Evolutionary conservation across 2,329 filamentous ascomycete genomes (phyloP), one percentile per base, ranked within the genome.

Genomic region (Colletotrichum godetiae): DNA sequence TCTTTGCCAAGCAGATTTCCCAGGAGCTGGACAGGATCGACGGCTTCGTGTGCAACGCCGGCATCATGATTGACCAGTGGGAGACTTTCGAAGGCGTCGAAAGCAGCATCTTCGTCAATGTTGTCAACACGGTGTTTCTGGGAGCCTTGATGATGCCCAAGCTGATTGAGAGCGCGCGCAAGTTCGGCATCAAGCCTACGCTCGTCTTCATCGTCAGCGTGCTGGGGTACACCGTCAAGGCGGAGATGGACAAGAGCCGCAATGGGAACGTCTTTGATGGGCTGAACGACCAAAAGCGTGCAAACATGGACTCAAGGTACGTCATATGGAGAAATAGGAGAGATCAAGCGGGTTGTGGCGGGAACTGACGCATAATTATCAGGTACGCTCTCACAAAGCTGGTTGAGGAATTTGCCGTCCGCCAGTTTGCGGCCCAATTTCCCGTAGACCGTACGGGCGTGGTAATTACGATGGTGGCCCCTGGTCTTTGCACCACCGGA

Each of bases 11-110:
- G 6, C 78, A 78, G 6, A 76, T 78, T 0, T 74, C 80, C 19
- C 75, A 61, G 11, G 75, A 80, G 10, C 77, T 86, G 19, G 68
- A 78, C 1, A 79, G 81, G 19, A 69, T 86, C 13, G 83, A 86
- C 74, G 79, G 79, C 24, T 78, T 80, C n/a, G 79, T 86, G 42
- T 76, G 81, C 37, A 86, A 77, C 49, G 76, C 76, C 15, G 76
- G 83, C 0, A 76, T 88, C 4, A 81, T 81, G 3, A 83, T 81
- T 0, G 31, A 15, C 4, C 70, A 78, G 0, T 87, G 35, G 35
- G 35, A 37, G 35, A 37, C 35, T 37, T 80, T 79, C 4, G 86
- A 88, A 64, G 86, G 83, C 3, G 83, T 87, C 31, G 89, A 91
- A 77, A 81, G 76, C 42, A 87, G 82, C 1, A 78, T 91, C 72